Evolutionary conservation across 225 moss, liverwort and hornwort genomes (phyloP), one percentile per base, ranked within the genome.

Genomic region (Pleurozium schreberi): DNA sequence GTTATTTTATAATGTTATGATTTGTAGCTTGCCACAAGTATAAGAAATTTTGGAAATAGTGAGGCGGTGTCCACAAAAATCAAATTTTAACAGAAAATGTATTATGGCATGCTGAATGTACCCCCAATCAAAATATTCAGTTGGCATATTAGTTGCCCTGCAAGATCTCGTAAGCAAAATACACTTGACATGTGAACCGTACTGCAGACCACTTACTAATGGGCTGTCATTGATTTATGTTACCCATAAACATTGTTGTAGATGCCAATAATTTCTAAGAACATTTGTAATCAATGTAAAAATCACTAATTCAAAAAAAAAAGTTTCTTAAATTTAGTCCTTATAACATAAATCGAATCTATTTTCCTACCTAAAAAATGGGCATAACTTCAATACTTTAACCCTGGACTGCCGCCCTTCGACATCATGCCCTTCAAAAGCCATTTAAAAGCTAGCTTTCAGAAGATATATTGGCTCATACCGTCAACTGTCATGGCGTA

Each of bases 401-500:
- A n/a, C n/a, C n/a, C n/a, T n/a, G n/a, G n/a, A n/a, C n/a, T n/a
- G n/a, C n/a, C n/a, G n/a, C n/a, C n/a, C n/a, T 62, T 82, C 67
- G 70, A 76, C 38, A 65, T 86, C 59, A 65, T 59, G 74, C 64
- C 50, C 73, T 79, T 87, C 70, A 28, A 65, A 65, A 78, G 65
- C 45, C 75, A 78, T 49, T 66, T 30, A 42, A 52, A 82, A 71
- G 70, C 49, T 75, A 84, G 75, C 53, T 61, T 75, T 75, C 42
- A 73, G 30, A 63, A 87, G 49, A 40, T 52, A 19, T 12, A 61
- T 53, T 9, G 49, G 53, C 65, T 88, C 94, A 69, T 92, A 98
- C 98, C 98, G 79, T 98, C 98, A 78, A 95, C 88, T 60, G 97
- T 98, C 98, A 98, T 97, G 70, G 97, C 98, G 89, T 96, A 98